These are phyloP conservation scores for Dendrobium huoshanense DNA, from an alignment of 106 monocot genomes.

Conservation along the genomic window DNA sequence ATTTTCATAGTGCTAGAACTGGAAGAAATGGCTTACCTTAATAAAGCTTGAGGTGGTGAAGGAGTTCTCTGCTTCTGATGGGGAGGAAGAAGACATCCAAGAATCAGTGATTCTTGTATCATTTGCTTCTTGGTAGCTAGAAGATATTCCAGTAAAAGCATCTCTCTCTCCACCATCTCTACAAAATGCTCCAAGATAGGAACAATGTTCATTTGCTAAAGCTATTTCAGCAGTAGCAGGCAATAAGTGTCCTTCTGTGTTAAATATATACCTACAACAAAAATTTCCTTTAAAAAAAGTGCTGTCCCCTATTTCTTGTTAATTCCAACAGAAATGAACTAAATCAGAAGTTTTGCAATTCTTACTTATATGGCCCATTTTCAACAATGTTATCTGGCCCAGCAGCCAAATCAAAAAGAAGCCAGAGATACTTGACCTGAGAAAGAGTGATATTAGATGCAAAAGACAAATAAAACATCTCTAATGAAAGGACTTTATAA, in stretches of 20 bases:
- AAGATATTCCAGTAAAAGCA: conserved; percentile 9
- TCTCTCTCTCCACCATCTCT: conserved; percentile 26
- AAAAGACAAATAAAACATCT: background rate
- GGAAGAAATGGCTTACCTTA: conserved; percentile 41
- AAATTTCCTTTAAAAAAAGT: conserved; percentile 1
- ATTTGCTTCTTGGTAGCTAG: conserved; percentile 47
- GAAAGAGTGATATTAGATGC: conserved; percentile 22
- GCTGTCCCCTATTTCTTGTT: background rate
- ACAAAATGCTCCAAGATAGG: conserved; percentile 89
- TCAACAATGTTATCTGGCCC: conserved; percentile 94
- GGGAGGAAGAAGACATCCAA: conserved; percentile 9
- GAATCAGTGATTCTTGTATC: conserved; percentile 19
- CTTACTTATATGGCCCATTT: conserved; percentile 92
- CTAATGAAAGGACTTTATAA: background rate
- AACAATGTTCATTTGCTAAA: conserved; percentile 73
- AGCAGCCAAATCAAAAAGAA: conserved; percentile 97
- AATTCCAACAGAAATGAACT: background rate
- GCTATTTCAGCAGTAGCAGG: conserved; percentile 91
- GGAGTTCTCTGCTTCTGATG: background rate
- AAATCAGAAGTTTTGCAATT: background rate
- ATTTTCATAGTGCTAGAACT: background rate
- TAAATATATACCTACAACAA: conserved; percentile 79
- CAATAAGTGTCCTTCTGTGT: conserved; percentile 89
- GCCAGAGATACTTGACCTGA: conserved; percentile 99
- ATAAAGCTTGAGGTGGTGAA: conserved; percentile 23